Conservation (phyloP, 1,284 basidiomycete species). For the Rhodofomes roseus region DNA sequence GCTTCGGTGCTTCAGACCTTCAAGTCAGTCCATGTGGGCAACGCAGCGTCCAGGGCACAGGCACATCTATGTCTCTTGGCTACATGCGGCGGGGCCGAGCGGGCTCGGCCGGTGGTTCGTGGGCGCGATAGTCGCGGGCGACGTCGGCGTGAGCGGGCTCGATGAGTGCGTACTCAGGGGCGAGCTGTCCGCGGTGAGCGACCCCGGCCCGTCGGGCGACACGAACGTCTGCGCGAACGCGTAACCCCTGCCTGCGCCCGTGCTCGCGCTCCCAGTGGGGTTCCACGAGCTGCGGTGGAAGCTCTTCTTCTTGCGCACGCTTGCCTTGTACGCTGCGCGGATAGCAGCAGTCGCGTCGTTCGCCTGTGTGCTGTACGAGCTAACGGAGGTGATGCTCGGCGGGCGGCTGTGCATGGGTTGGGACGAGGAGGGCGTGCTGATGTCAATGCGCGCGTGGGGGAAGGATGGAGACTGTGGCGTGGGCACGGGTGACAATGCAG, state of each 20-base stretch:
- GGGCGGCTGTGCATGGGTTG: conserved; percentile 12
- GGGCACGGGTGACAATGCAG: conserved; percentile 9
- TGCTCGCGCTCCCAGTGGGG: conserved; percentile 11
- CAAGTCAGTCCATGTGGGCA: background rate
- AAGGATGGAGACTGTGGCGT: conserved; percentile 8
- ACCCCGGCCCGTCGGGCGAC: conserved; percentile 10
- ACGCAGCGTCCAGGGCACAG: background rate
- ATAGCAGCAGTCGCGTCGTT: conserved; percentile 42
- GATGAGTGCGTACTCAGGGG: conserved; percentile 16
- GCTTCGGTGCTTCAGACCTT: background rate
- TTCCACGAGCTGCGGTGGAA: conserved; percentile 57
- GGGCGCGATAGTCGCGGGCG: background rate
- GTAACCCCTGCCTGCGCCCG: background rate
- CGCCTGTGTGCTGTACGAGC: conserved; percentile 20
- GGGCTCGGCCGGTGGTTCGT: background rate
- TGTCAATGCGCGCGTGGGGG: conserved; percentile 19
- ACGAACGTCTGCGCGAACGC: conserved; percentile 7
- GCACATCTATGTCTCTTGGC: background rate
- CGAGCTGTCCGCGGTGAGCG: conserved; percentile 14
- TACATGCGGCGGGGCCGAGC: background rate
- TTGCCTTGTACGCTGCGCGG: conserved; percentile 52
- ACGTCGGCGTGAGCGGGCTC: conserved; percentile 18
- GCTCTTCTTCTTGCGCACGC: conserved; percentile 52
- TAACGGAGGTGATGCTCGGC: conserved; percentile 27
- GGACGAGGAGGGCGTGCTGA: conserved; percentile 11